Base-by-base conservation (phyloP, 108 stramenopile genomes). In the Discostella pseudostelligera region DNA sequence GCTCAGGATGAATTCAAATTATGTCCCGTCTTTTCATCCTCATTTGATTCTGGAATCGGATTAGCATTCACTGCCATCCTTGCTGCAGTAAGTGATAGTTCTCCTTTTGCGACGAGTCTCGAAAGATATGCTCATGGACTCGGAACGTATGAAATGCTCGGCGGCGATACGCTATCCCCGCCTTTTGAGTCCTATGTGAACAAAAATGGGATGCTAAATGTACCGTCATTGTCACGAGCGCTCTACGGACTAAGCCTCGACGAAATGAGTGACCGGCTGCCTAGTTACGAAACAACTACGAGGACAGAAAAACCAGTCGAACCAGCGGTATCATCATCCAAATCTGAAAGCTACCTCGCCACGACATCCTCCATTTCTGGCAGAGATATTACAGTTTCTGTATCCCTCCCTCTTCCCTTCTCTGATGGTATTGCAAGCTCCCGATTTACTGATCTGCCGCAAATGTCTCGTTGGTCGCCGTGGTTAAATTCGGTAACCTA, bases 401-500 rank as follows among this genome's bases (percentile, higher is more conserved):
- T 84, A 20, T 85, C 85, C 14, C 67, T 93, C 36, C 86, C 84
- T 2, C 84, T 93, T 44, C 92, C 92, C 26, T 93, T 93, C 62
- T 85, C 85, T 20, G 92, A 87, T 20, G 79, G 79, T 19, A 79
- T 85, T 17, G 92, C 88, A 20, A 83, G 84, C 62, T 76, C 88
- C 11, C 83, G 92, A 43, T 93, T 93, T 69, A 83, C 85, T 3
- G 92, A 93, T 55, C 46, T 93, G 21, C 92, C 92, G 9, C 92
- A 93, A 57, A 84, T 84, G 72, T 79, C 92, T 11, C 78, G 92
- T 4, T 93, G 92, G 92, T 88, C 87, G 9, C 92, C 92, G 4
- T 93, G 92, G 92, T 47, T 93, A n/a, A 83, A 77, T 29, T 87
- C 87, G 43, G 92, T 93, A 21, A 83, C 80, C 8, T 93, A 93